Evolutionary conservation across 83 land plant genomes (phyloP), one percentile per base, ranked within the genome.

Genomic region (Diphasiastrum complanatum): DNA sequence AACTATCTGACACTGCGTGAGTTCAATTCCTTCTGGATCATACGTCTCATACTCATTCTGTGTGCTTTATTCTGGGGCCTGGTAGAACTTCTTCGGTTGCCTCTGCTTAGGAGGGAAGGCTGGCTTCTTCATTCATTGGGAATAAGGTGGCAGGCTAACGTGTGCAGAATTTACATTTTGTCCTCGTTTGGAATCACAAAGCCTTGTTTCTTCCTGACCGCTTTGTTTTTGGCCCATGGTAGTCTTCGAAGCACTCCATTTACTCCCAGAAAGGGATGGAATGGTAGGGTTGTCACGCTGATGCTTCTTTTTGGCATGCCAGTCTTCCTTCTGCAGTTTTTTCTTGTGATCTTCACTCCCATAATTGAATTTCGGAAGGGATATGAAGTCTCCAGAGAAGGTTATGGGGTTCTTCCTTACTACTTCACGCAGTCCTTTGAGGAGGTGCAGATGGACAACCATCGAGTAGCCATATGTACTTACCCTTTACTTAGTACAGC

Each of bases 401-500:
- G 65, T 22, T 60, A 69, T 26, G 69, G 57, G 6, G 23, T 28
- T 48, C 31, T 71, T 34, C 67, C 69, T 1, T 38, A 45, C 29
- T 81, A 73, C 62, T 79, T 81, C 62, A 71, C 79, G 24, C 34
- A 34, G 20, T 40, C 49, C 1, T 55, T 50, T 49, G 58, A 52
- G 52, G 36, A 57, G 56, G 77, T 75, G 22, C 29, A 35, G 12
- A 47, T 61, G 64, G 30, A 25, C 38, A 22, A 33, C 5, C 40
- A 60, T 1, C 40, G 33, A 10, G 60, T 70, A 29, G 76, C 76
- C 25, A 47, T 81, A 18, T 91, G 97, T 64, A 67, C 83, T 47
- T 88, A 82, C 68, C 97, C 97, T 27, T 68, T 91, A 35, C 41
- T 88, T 54, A 78, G 91, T 69, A 88, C 87, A 16, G 67, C 83